phyloP scores from a whole-genome alignment of 495 filamentous ascomycete species.

The Tuber calosporum region DNA sequence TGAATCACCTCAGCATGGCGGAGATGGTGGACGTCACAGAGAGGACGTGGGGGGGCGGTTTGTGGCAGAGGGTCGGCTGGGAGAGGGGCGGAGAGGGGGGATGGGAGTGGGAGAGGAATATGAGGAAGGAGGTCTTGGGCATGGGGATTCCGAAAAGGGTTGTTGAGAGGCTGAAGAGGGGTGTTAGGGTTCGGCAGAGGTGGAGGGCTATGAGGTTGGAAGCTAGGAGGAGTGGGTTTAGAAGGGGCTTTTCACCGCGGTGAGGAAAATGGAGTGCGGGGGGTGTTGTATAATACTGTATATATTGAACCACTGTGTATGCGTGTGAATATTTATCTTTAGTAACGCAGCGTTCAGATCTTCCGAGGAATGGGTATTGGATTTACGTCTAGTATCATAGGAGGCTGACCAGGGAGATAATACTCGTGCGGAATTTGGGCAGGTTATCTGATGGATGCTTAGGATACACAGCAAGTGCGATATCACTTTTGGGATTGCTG shows the following conservation, averaged over 20 bases:
- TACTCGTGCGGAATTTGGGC: background rate
- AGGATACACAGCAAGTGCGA: background rate
- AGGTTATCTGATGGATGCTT: background rate
- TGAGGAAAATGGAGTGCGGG: background rate
- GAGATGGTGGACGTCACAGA: conserved; percentile 21
- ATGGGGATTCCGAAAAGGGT: conserved; percentile 1
- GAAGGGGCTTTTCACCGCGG: background rate
- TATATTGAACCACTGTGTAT: background rate
- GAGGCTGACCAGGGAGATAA: background rate
- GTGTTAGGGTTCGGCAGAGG: conserved; percentile 8
- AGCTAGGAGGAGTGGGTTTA: conserved; percentile 7
- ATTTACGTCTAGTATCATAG: background rate
- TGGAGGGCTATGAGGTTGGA: conserved; percentile 7
- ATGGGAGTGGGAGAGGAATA: conserved; percentile 3
- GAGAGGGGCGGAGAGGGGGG: conserved; percentile 2
- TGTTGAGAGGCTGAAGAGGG: background rate
- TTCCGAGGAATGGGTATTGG: background rate
- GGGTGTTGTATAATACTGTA: background rate
- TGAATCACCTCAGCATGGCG: conserved; percentile 16
- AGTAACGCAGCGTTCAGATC: background rate
- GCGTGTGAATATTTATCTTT: background rate
- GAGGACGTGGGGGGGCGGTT: conserved; percentile 20
- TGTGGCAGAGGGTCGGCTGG: conserved; percentile 24
- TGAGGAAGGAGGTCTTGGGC: background rate
- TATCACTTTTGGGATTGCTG: background rate